Evolutionary conservation across 169 alveolate species (phyloP).

Genomic region (Plasmodium cynomolgi): DNA sequence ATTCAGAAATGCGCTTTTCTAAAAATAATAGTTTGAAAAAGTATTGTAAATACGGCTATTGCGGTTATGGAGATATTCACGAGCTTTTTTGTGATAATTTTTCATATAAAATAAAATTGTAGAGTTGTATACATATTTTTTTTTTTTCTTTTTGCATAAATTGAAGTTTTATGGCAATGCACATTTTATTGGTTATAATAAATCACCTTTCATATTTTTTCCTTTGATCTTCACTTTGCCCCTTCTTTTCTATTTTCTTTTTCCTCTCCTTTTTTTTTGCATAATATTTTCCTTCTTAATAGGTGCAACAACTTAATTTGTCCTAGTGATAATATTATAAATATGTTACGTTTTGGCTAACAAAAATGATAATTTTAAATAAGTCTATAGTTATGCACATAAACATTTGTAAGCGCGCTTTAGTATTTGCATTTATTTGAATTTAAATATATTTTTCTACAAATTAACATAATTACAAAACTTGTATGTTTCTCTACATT

Average conservation of each 20-base stretch:
- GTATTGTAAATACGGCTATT: background rate
- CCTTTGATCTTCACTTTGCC: background rate
- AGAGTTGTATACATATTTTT: background rate
- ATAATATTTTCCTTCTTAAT: background rate
- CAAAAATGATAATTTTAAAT: background rate
- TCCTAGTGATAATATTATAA: background rate
- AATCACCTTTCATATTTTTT: background rate
- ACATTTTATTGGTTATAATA: background rate
- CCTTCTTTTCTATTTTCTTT: background rate
- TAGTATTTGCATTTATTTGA: background rate
- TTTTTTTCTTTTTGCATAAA: background rate
- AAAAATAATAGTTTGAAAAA: background rate
- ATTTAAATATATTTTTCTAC: background rate
- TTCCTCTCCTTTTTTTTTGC: background rate
- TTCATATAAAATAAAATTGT: background rate
- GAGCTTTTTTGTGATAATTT: background rate
- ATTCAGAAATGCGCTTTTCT: background rate
- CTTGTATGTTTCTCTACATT: background rate
- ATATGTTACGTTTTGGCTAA: background rate
- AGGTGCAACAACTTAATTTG: background rate
- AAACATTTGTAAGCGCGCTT: background rate
- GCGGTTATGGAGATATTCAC: background rate
- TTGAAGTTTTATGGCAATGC: background rate
- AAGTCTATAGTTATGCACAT: background rate
- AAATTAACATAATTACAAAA: background rate